These are phyloP conservation scores for Torrubiellomyces zombiae DNA, from an alignment of 2,329 filamentous ascomycete genomes.

Conservation along the genomic window DNA sequence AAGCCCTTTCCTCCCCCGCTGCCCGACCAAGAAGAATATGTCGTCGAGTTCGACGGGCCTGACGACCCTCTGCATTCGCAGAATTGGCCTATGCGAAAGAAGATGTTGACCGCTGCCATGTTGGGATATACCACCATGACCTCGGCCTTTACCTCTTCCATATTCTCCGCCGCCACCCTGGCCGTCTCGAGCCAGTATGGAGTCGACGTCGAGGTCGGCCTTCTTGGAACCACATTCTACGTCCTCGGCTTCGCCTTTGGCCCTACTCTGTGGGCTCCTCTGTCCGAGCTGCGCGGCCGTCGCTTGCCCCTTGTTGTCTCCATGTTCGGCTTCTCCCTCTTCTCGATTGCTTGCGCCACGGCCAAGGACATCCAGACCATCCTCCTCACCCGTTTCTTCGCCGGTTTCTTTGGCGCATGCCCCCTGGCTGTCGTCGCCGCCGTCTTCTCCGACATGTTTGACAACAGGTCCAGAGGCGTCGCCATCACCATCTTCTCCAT, in stretches of 20 bases:
- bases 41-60: conserved; percentile 71
- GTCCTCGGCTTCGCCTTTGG: conserved; percentile 59
- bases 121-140: conserved; percentile 59
- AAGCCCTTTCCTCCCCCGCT: conserved; percentile 57
- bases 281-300: conserved; percentile 56
- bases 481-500: conserved; percentile 27
- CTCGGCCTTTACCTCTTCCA: conserved; percentile 55
- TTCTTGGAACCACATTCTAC: conserved; percentile 51
- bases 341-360: conserved; percentile 47
- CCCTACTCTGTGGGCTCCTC: conserved; percentile 54
- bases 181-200: conserved; percentile 39
- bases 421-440: conserved; percentile 53
- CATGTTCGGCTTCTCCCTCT: conserved; percentile 55
- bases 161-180: conserved; percentile 52
- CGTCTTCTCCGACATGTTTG: conserved; percentile 57
- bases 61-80: conserved; percentile 73
- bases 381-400: conserved; percentile 56
- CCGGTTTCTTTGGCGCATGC: conserved; percentile 55
- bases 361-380: conserved; percentile 54
- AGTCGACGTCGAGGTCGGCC: conserved; percentile 44
- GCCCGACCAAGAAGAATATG: conserved; percentile 58
- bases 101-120: conserved; percentile 51
- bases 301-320: conserved; percentile 41
- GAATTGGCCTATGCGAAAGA: conserved; percentile 71
- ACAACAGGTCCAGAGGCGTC: conserved; percentile 41